Conservation (phyloP, 2,329 filamentous ascomycete species). For the Penicillium sp. region DNA sequence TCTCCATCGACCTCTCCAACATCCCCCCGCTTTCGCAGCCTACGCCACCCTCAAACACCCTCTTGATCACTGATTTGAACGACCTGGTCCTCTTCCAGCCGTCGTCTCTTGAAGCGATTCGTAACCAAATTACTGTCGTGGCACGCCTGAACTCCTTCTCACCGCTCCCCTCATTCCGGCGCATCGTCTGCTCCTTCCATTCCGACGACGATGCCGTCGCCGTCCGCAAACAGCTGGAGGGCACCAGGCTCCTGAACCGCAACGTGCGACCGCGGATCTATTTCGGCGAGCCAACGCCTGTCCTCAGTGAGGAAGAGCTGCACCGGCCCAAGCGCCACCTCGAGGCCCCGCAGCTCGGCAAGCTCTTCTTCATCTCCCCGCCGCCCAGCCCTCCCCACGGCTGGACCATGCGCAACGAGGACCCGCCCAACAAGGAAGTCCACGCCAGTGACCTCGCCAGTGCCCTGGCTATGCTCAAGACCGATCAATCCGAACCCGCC, state of each 20-base stretch:
- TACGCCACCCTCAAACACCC: conserved; percentile 50
- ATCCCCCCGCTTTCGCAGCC: conserved; percentile 47
- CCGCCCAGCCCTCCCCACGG: conserved; percentile 64
- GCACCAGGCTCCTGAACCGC: conserved; percentile 32
- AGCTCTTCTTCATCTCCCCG: conserved; percentile 66
- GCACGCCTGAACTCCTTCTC: conserved; percentile 51
- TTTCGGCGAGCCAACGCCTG: conserved; percentile 54
- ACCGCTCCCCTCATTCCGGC: conserved; percentile 50
- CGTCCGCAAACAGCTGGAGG: conserved; percentile 46
- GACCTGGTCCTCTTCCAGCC: conserved; percentile 49
- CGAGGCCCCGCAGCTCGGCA: conserved; percentile 57
- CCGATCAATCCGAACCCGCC: conserved; percentile 20
- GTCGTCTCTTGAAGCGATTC: conserved; percentile 43
- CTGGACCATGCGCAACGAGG: conserved; percentile 63
- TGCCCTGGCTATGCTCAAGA: conserved; percentile 54
- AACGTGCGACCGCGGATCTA: conserved; percentile 46
- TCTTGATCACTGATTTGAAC: conserved; percentile 50
- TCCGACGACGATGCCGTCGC: conserved; percentile 42
- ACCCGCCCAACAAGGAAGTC: conserved; percentile 64
- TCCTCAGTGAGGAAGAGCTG: conserved; percentile 34
- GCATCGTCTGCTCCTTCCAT: conserved; percentile 52
- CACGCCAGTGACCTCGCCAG: conserved; percentile 61
- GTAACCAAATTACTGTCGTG: conserved; percentile 41
- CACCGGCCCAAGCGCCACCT: conserved; percentile 46
- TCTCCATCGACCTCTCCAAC: conserved; percentile 48